Conservation (phyloP, 768 basidiomycete genomes). For the Neoboletus brunneissimus region DNA sequence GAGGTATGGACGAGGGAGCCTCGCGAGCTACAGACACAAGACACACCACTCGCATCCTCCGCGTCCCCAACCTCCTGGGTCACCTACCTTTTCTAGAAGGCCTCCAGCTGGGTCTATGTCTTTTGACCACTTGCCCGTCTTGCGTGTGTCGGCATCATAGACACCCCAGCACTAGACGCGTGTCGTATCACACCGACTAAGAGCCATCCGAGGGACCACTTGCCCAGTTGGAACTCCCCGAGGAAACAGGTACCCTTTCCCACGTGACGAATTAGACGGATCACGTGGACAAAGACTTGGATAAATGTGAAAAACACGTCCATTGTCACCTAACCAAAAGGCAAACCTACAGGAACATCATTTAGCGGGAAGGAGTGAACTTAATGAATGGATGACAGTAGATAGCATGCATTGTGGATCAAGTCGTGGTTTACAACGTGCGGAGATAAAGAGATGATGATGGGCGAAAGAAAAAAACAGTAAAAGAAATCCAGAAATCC, state of each 20-base stretch:
- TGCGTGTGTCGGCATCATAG: background rate
- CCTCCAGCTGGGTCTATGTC: background rate
- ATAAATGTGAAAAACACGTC: background rate
- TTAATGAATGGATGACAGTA: constrained; percentile 13
- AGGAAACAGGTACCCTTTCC: constrained; percentile 5
- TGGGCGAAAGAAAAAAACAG: background rate
- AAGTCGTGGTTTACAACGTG: constrained; percentile 27
- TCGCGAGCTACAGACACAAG: background rate
- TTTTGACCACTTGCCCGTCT: background rate
- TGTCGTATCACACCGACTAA: background rate
- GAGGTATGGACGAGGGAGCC: background rate
- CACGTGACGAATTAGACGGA: constrained; percentile 23
- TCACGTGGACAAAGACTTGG: constrained; percentile 18
- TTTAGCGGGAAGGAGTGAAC: constrained; percentile 4
- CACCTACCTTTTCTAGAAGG: background rate
- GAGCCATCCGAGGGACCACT: constrained; percentile 4
- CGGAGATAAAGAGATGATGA: constrained; percentile 16
- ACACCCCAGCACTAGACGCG: background rate
- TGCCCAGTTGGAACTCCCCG: background rate
- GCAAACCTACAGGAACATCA: constrained; percentile 1
- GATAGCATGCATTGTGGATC: constrained; percentile 24
- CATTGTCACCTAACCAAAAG: constrained; percentile 4
- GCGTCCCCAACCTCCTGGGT: constrained; percentile 5
- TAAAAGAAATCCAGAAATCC: constrained; percentile 5
- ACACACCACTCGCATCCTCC: constrained; percentile 1